phyloP scores from a whole-genome alignment of 345 rosid species.

The Aurinia saxatilis region DNA sequence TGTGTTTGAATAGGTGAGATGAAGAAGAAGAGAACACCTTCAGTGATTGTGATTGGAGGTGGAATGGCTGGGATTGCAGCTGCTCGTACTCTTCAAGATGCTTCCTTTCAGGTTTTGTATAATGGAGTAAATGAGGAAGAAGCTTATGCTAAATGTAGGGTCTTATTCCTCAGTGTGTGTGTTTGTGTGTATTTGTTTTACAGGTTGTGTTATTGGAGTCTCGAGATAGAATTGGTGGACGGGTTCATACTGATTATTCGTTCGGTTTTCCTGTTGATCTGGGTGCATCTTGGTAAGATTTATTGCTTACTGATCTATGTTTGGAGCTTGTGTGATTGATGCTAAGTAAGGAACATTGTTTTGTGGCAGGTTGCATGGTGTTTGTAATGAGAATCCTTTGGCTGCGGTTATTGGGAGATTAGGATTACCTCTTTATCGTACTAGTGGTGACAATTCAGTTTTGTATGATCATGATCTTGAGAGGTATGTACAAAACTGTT shows the following conservation, averaged over 20 bases:
- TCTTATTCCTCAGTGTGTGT: not conserved
- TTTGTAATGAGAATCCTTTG: slow-evolving; percentile 89
- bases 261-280: slow-evolving; percentile 93
- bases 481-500: slow-evolving; percentile 41
- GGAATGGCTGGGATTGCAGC: slow-evolving; percentile 94
- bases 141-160: not conserved
- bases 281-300: slow-evolving; percentile 84
- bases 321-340: not conserved
- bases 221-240: slow-evolving; percentile 81
- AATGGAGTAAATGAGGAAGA: not conserved
- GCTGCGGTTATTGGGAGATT: slow-evolving; percentile 83
- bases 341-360: slow-evolving; percentile 1
- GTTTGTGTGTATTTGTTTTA: not conserved
- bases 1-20: slow-evolving; percentile 39
- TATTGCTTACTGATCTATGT: not conserved
- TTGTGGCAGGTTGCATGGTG: slow-evolving; percentile 85
- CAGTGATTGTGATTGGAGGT: slow-evolving; percentile 80
- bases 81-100: slow-evolving; percentile 86
- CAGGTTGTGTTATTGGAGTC: slow-evolving; percentile 87
- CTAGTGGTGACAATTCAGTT: slow-evolving; percentile 95
- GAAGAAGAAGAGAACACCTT: slow-evolving; percentile 51
- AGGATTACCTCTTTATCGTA: slow-evolving; percentile 85
- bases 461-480: slow-evolving; percentile 96
- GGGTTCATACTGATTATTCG: slow-evolving; percentile 75
- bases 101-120: slow-evolving; percentile 61